A percentile compares a stretch with the other conserved stretches of the same genome.
Evolutionary conservation across 345 rosid genomes (phyloP).

Genomic region (Salix suchowensis): DNA sequence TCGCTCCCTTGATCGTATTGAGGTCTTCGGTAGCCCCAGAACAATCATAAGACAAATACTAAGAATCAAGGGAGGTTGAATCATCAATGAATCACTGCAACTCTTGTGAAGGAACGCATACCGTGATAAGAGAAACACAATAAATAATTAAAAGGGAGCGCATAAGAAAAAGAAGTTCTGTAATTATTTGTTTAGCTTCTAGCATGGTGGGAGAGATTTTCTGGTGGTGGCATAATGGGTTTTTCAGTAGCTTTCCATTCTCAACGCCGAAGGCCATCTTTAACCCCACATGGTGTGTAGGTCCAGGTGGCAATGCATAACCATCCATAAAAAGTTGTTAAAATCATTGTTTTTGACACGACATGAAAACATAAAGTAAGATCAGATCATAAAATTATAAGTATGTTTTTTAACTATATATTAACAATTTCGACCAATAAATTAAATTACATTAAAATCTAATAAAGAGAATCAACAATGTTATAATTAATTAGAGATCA

Average conservation of each 20-base stretch:
- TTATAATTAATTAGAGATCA: too few species aligned
- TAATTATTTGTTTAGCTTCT: constrained; percentile 1
- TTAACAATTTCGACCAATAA: too few species aligned
- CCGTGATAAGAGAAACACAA: not conserved
- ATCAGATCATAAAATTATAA: too few species aligned
- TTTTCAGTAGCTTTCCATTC: constrained; percentile 41
- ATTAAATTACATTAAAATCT: too few species aligned
- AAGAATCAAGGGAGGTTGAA: not conserved
- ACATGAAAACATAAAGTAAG: too few species aligned
- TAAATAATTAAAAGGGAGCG: not conserved
- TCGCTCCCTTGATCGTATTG: constrained; percentile 10
- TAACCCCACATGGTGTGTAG: constrained; percentile 53
- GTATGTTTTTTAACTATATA: too few species aligned
- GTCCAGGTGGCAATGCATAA: constrained; percentile 1
- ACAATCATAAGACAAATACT: constrained; percentile 24
- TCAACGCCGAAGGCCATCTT: constrained; percentile 35
- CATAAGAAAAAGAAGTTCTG: not conserved
- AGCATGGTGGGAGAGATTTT: constrained; percentile 46
- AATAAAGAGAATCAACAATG: too few species aligned
- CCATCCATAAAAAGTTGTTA: not conserved
- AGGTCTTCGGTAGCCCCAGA: not conserved
- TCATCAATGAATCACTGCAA: constrained; percentile 19
- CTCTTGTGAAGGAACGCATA: constrained; percentile 1
- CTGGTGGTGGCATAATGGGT: constrained; percentile 44
- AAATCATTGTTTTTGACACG: too few species aligned